Evolutionary conservation across 2,329 filamentous ascomycete species (phyloP).

Genomic region (Fusarium sp.): DNA sequence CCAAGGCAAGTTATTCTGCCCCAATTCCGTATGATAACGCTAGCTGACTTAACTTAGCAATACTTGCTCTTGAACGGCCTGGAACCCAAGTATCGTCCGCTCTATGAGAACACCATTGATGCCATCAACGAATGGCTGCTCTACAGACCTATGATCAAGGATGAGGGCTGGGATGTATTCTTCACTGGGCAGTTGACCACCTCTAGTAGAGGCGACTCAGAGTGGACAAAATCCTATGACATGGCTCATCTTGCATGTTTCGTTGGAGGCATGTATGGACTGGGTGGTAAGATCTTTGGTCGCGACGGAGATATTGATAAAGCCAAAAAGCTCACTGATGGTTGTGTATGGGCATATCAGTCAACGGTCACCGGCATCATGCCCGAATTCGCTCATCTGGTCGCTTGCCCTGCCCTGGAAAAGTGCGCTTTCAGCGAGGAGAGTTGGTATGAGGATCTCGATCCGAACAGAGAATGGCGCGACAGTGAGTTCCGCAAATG

Average conservation of each 20-base stretch:
- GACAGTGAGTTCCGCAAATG: constrained; percentile 60
- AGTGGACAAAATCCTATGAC: constrained; percentile 68
- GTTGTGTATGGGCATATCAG: constrained; percentile 78
- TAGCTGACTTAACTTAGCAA: constrained; percentile 61
- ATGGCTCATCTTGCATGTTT: constrained; percentile 76
- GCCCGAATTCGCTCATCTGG: constrained; percentile 65
- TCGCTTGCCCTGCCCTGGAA: constrained; percentile 62
- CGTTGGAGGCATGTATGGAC: constrained; percentile 76
- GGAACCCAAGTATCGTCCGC: constrained; percentile 76
- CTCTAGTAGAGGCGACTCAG: constrained; percentile 56
- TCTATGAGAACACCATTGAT: constrained; percentile 78
- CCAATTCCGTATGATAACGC: not conserved
- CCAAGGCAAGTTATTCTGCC: constrained; percentile 61
- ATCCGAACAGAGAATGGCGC: constrained; percentile 60
- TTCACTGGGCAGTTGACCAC: constrained; percentile 75
- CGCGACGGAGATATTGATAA: constrained; percentile 71
- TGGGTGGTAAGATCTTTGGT: constrained; percentile 73
- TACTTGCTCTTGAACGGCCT: constrained; percentile 82
- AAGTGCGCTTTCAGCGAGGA: constrained; percentile 67
- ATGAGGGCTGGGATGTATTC: constrained; percentile 75
- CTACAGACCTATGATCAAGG: constrained; percentile 80
- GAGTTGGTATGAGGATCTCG: constrained; percentile 63
- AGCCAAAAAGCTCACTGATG: constrained; percentile 73
- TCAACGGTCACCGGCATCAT: constrained; percentile 72
- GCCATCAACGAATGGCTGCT: constrained; percentile 80